These are phyloP conservation scores for Amphirosellinia nigrospora DNA, from an alignment of 495 filamentous ascomycete species.

Conservation along the genomic window DNA sequence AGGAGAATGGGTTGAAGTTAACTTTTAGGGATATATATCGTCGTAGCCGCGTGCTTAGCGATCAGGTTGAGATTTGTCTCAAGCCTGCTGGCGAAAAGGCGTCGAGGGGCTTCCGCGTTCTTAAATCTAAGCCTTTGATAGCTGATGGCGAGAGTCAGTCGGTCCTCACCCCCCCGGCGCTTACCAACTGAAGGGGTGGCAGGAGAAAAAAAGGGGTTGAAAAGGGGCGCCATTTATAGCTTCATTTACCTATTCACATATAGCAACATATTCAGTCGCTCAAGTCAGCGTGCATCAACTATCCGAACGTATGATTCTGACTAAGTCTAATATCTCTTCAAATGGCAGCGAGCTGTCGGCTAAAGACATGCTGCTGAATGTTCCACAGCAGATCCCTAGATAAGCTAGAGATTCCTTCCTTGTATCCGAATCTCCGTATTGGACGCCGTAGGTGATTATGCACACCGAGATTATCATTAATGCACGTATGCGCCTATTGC, in stretches of 20 bases:
- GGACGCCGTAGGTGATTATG: constrained; percentile 10
- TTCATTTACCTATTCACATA: not conserved
- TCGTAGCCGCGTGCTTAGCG: constrained; percentile 7
- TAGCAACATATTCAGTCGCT: not conserved
- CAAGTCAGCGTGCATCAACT: constrained; percentile 4
- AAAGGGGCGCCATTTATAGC: not conserved
- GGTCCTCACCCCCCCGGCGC: not conserved
- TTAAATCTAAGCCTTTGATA: not conserved
- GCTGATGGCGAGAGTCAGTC: not conserved
- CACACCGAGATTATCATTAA: constrained; percentile 14
- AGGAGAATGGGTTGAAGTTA: constrained; percentile 2
- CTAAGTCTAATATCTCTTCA: constrained; percentile 18
- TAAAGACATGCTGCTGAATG: constrained; percentile 9
- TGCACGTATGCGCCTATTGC: constrained; percentile 1
- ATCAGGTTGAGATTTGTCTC: constrained; percentile 15
- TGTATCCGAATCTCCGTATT: constrained; percentile 1
- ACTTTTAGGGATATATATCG: constrained; percentile 17
- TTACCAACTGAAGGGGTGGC: not conserved
- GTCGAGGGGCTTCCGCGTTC: not conserved
- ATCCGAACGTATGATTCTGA: constrained; percentile 15
- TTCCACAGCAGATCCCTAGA: constrained; percentile 13
- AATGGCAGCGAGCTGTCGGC: constrained; percentile 13
- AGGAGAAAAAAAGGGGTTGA: not conserved
- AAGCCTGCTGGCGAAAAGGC: not conserved
- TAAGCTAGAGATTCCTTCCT: constrained; percentile 14